These are phyloP conservation scores for Blastobotrys persicus DNA, from an alignment of 1,139 yeast genomes.

Conservation along the genomic window DNA sequence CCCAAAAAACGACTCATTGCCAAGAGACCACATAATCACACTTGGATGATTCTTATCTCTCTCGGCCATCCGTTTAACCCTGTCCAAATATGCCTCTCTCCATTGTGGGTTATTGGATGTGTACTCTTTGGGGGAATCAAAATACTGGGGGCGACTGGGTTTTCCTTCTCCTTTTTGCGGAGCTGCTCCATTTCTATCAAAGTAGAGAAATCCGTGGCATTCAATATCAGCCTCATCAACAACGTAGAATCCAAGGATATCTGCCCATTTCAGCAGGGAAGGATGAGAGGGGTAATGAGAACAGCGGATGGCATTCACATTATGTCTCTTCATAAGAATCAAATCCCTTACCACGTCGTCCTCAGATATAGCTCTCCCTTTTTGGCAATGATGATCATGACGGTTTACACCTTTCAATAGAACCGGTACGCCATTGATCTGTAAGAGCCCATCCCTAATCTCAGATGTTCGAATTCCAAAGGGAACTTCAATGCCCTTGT, in stretches of 20 bases:
- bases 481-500: slow-evolving; percentile 18
- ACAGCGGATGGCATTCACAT: slow-evolving; percentile 39
- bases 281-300: slow-evolving; percentile 37
- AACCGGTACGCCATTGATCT: slow-evolving; percentile 35
- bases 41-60: slow-evolving; percentile 40
- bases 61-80: slow-evolving; percentile 36
- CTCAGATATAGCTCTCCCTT: slow-evolving; percentile 40
- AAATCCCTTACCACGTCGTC: slow-evolving; percentile 36
- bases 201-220: slow-evolving; percentile 38
- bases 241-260: slow-evolving; percentile 39
- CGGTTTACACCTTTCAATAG: slow-evolving; percentile 38
- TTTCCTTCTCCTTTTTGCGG: slow-evolving; percentile 2
- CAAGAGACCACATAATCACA: slow-evolving; percentile 42
- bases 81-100: slow-evolving; percentile 38
- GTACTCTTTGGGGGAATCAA: slow-evolving; percentile 20
- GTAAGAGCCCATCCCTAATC: slow-evolving; percentile 31
- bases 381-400: slow-evolving; percentile 39
- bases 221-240: slow-evolving; percentile 42
- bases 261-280: slow-evolving; percentile 24
- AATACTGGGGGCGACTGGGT: not conserved
- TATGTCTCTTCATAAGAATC: slow-evolving; percentile 36
- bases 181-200: slow-evolving; percentile 6
- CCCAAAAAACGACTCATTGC: slow-evolving; percentile 41
- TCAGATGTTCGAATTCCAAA: slow-evolving; percentile 38
- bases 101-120: slow-evolving; percentile 37